These are phyloP conservation scores for Coniochaeta sp. DNA, from an alignment of 2,329 filamentous ascomycete species.

Conservation along the genomic window DNA sequence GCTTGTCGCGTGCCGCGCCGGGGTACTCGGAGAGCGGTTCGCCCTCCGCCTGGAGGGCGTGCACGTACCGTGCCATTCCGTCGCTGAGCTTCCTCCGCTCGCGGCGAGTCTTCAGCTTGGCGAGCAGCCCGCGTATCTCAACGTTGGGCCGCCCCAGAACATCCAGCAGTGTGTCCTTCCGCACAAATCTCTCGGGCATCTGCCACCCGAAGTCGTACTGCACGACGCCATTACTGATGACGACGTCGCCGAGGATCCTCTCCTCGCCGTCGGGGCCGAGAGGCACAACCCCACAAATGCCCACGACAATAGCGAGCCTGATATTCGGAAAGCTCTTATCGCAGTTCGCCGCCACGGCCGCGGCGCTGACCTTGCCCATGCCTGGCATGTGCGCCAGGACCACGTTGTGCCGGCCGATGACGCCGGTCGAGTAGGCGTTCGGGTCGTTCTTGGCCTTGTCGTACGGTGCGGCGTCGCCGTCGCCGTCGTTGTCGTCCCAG, in stretches of 20 bases:
- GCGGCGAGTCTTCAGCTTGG: conserved; percentile 15
- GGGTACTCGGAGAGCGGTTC: too few species aligned
- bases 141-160: conserved; percentile 11
- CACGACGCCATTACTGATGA: conserved; percentile 20
- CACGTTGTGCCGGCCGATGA: conserved; percentile 18
- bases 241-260: conserved; percentile 18
- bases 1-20: too few species aligned
- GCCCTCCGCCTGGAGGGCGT: too few species aligned
- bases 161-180: conserved; percentile 15
- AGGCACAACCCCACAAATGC: conserved; percentile 15
- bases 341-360: conserved; percentile 9
- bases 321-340: conserved; percentile 11
- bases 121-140: conserved; percentile 14
- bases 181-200: conserved; percentile 12
- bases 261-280: conserved; percentile 4
- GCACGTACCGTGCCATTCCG: too few species aligned
- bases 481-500: conserved; percentile 16
- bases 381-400: conserved; percentile 20
- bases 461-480: conserved; percentile 4
- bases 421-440: conserved; percentile 19
- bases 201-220: conserved; percentile 22
- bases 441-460: conserved; percentile 18
- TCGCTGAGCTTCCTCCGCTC: conserved; percentile 4
- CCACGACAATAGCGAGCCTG: conserved; percentile 13
- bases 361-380: conserved; percentile 18